Base-by-base conservation (phyloP, 2,329 filamentous ascomycete genomes). In the Davidsoniella virescens region DNA sequence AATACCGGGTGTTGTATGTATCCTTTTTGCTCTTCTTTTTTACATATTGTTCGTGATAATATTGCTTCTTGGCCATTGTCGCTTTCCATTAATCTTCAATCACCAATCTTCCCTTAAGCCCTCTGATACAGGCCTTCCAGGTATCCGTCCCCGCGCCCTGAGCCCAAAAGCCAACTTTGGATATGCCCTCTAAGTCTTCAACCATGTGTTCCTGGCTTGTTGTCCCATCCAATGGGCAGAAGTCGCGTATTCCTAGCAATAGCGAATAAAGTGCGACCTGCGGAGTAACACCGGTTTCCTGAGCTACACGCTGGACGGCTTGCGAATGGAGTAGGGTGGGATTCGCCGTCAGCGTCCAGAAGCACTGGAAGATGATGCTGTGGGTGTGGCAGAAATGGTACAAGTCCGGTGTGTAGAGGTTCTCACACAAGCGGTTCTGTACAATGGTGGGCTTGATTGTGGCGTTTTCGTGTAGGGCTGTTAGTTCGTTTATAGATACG, bases 401-500 rank as follows among this genome's bases (percentile, higher is more conserved):
- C 14, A 88, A 62, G 0, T 66, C 64, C 0, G 66, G 64, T 2
- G 42, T 44, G 23, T 38, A 46, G 26, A 36, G 14, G 26, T 36
- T 18, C n/a, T 36, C 26, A 16, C 37, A 20, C n/a, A 46, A 33
- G 17, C 47, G 44, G 59, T 92, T 90, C 64, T 92, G 85, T 4
- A 88, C 79, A 1, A 87, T 72, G 1, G 72, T 68, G 1, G 69
- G 69, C 53, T 64, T 66, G 40, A 68, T 54, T 0, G 57, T 63
- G 3, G 67, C 66, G 16, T 64, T 57, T 4, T 67, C 66, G 52
- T 70, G 68, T 1, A 87, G 64, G 4, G 64, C 62, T 48, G 71
- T 61, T 0, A 92, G 68, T 1, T 76, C 62, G 0, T 68, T 61
- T 2, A 82, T 63, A n/a, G 69, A 66, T n/a, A 75, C 73, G 62